Evolutionary conservation across 1,284 basidiomycete genomes (phyloP), one percentile per base, ranked within the genome.

Genomic region (Apiotrichum laibachii): DNA sequence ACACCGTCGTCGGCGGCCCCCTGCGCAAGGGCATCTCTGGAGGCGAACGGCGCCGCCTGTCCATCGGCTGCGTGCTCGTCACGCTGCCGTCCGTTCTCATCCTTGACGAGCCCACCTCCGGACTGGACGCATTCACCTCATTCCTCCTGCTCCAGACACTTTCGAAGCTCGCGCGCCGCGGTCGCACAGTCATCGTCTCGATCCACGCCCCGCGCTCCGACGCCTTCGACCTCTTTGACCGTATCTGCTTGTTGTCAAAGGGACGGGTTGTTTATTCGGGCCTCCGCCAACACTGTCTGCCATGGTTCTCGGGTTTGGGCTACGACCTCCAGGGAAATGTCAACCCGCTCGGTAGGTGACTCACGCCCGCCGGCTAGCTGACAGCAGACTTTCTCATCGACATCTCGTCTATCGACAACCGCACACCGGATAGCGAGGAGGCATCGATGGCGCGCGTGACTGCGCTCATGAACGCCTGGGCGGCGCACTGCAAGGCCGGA

Each of bases 1-100:
- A 83, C 55, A 78, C 77, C 2, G 68, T 82, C 6, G 81, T 83
- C 7, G 82, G 82, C 2, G 82, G 81, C 5, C 72, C 77, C 0
- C 63, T 76, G 26, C 65, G 80, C n/a, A 81, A 82, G 60, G 80
- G 90, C 2, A 91, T 93, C 47, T 89, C 87, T 58, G 91, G 90
- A 16, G 90, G 90, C 21, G 90, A 93, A 77, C 88, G 88, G 81
- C 83, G 78, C 45, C 82, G 91, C 45, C 85, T 94, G 18, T 88
- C 85, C 55, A 92, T 94, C 59, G 90, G 91, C 10, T 81, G 91
- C 56, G 88, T 91, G 68, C 81, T 92, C 26, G 87, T 93, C 53
- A 86, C 88, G 0, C 80, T 84, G 37, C 90, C 90, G 0, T 89
- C 90, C 68, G 82, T 93, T 9, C 76, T 93, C 47, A 84, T 92